phyloP scores from a whole-genome alignment of 768 basidiomycete genomes.

The Pleurotus ostreatus region DNA sequence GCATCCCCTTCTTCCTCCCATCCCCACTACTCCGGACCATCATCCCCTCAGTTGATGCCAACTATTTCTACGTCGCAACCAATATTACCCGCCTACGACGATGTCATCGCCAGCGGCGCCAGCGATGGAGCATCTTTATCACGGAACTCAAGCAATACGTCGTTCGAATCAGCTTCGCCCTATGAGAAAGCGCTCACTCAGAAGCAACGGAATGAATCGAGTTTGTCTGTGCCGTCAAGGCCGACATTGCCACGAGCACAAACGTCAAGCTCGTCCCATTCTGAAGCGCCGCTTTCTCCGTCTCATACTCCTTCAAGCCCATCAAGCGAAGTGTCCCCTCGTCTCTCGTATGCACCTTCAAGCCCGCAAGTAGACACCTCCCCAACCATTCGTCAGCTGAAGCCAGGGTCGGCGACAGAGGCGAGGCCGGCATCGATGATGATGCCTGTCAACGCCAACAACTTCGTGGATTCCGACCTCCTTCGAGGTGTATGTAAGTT shows the following conservation, averaged over 20 bases:
- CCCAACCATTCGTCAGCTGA: not conserved
- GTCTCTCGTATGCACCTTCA: not conserved
- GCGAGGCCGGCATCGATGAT: constrained; percentile 1
- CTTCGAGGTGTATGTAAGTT: constrained; percentile 62
- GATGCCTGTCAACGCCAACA: constrained; percentile 29
- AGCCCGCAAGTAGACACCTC: not conserved
- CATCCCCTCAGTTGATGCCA: not conserved
- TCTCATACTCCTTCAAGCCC: not conserved
- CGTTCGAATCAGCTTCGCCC: not conserved
- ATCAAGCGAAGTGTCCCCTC: not conserved
- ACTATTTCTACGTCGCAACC: not conserved
- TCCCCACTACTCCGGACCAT: not conserved
- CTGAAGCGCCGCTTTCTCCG: not conserved
- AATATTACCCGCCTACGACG: not conserved
- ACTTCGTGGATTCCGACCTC: constrained; percentile 57
- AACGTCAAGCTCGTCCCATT: not conserved
- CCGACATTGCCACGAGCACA: not conserved
- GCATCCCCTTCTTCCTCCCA: not conserved
- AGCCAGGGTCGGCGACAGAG: not conserved
- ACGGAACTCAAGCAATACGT: not conserved
- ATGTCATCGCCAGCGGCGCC: not conserved
- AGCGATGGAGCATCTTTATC: not conserved
- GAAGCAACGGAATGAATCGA: not conserved
- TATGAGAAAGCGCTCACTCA: not conserved
- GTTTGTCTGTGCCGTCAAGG: not conserved